Base-by-base conservation (phyloP, 768 basidiomycete genomes). In the Leccinum pellstonianum region DNA sequence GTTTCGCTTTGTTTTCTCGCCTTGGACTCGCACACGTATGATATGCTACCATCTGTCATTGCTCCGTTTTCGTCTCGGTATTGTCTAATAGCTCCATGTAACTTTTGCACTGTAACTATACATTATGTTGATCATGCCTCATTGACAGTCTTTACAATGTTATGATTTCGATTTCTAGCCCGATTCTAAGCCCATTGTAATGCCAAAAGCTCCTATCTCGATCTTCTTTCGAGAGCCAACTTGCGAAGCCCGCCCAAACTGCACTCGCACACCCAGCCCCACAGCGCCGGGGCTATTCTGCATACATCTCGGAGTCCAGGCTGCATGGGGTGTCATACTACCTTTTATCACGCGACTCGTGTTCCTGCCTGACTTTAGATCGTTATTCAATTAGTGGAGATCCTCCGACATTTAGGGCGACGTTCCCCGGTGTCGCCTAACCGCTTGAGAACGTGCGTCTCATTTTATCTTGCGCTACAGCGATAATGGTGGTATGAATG, bases 361-460 rank as follows among this genome's bases (percentile, higher is more conserved):
- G 7, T 48, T 21, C 15, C 12, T 41, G 7, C 47, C 62, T 4
- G 62, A 12, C 6, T 21, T 4, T 54, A 79, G 80, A 81, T 84
- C 70, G 91, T 92, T 4, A 88, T 94, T 64, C 89, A 88, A 72
- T 77, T 95, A 35, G 80, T 85, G 6, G 93, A 97, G 75, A 83
- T 93, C 94, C 94, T 8, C 88, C 91, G 0, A 92, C 91, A 0
- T 95, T 94, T 81, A 82, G 94, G 59, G 90, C 91, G 2, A 89
- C 90, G 1, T 95, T 93, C 80, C 88, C 89, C 19, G 93, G 93
- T 59, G 83, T 92, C 0, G 85, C 90, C 2, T 95, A 94, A 73
- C 93, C 93, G 64, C 68, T 93, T 27, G 91, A 93, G 38, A 91
- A n/a, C 71, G 81, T 73, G 38, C 9, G 73, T 66, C 72, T 66